Percentiles rank a stretch among this genome's conserved stretches.
phyloP scores from a whole-genome alignment of 129 eudicot species.

The Deinandra increscens region DNA sequence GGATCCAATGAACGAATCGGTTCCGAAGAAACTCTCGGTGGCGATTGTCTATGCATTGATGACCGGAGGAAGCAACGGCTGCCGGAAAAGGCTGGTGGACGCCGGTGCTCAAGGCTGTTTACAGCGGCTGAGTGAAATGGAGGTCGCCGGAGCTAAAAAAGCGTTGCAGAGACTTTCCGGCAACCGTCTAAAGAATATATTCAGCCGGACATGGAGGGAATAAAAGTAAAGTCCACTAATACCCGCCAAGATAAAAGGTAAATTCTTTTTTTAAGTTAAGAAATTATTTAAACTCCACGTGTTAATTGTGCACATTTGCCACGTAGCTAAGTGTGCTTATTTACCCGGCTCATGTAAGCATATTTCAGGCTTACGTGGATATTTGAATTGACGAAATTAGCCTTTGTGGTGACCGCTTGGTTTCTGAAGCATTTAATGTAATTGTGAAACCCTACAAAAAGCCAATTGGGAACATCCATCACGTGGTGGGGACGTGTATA shows the following conservation, averaged over 20 bases:
- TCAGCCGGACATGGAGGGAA: conserved; percentile 74
- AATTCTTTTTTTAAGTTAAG: conserved; percentile 2
- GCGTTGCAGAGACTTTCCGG: conserved; percentile 78
- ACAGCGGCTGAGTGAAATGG: conserved; percentile 67
- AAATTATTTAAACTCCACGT: not conserved
- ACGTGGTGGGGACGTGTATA: conserved; percentile 30
- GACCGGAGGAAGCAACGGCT: conserved; percentile 75
- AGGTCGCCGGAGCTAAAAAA: conserved; percentile 75
- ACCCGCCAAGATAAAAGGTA: conserved; percentile 53
- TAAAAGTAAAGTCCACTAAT: conserved; percentile 39
- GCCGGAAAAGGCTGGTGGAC: conserved; percentile 69
- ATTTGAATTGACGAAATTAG: conserved; percentile 22
- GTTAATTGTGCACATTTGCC: not conserved
- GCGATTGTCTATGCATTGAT: conserved; percentile 63
- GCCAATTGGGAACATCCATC: conserved; percentile 28
- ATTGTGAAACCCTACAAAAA: conserved; percentile 23
- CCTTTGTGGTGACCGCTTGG: conserved; percentile 19
- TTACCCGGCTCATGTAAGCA: not conserved
- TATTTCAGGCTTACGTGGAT: conserved; percentile 16
- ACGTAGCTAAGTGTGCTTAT: not conserved
- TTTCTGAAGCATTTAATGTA: conserved; percentile 27
- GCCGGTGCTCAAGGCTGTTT: conserved; percentile 61
- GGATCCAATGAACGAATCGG: conserved; percentile 66
- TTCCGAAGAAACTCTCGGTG: conserved; percentile 69
- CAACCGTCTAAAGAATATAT: conserved; percentile 62